Evolutionary conservation across 345 rosid species (phyloP).

Genomic region (Gossypium arboreum): DNA sequence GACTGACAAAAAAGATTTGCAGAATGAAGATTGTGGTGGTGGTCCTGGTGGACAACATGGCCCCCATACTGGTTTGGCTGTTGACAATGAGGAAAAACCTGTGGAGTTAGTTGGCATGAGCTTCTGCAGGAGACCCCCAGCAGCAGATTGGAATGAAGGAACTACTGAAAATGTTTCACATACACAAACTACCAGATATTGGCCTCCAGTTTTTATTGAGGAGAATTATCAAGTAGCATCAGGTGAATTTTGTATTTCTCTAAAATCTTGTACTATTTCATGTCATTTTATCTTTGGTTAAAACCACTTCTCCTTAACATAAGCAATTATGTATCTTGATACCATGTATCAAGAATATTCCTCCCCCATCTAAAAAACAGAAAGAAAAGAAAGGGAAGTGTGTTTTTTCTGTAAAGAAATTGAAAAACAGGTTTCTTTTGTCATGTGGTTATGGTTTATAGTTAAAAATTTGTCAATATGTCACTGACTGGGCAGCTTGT

Average conservation of each 20-base stretch:
- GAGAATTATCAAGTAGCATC: slow-evolving; percentile 32
- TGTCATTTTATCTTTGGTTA: neutral
- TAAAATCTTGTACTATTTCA: neutral
- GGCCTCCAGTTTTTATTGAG: slow-evolving; percentile 22
- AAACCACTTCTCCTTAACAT: neutral
- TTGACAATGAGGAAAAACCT: slow-evolving; percentile 26
- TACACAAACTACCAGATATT: slow-evolving; percentile 23
- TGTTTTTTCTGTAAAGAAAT: neutral
- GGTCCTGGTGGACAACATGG: slow-evolving; percentile 25
- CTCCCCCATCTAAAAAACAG: neutral
- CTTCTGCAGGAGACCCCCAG: slow-evolving; percentile 48
- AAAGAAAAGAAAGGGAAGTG: neutral
- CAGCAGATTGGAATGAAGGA: slow-evolving; percentile 33
- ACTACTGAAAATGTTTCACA: slow-evolving; percentile 32
- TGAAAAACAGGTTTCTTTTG: neutral
- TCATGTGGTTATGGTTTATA: slow-evolving; percentile 1
- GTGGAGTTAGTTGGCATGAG: slow-evolving; percentile 39
- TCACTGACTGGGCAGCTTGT: neutral
- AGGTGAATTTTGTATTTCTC: slow-evolving; percentile 38
- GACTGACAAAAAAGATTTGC: slow-evolving; percentile 15
- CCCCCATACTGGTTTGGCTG: slow-evolving; percentile 16
- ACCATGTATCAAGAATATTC: neutral
- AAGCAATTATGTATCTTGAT: neutral
- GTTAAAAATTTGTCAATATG: neutral
- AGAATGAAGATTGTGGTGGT: slow-evolving; percentile 24